These are phyloP conservation scores for Solanum hybrid DNA, from an alignment of 305 asterid genomes.

Conservation along the genomic window DNA sequence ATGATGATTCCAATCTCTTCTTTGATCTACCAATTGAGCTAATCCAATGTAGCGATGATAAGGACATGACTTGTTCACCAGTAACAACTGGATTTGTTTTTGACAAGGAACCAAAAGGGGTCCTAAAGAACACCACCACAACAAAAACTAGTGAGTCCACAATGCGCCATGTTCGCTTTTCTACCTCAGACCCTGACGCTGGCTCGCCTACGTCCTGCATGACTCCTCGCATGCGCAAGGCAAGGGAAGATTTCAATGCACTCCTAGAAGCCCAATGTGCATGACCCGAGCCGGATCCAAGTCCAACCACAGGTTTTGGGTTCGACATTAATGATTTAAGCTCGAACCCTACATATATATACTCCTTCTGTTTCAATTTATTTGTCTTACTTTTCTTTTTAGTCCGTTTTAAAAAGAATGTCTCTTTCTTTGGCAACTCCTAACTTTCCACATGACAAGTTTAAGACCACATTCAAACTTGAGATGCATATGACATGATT, in stretches of 20 bases:
- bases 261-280: constrained; percentile 62
- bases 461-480: not conserved
- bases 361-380: not conserved
- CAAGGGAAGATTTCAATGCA: constrained; percentile 53
- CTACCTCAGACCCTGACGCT: constrained; percentile 32
- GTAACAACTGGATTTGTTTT: constrained; percentile 60
- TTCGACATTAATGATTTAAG: not conserved
- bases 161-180: constrained; percentile 46
- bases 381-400: not conserved
- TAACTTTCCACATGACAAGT: not conserved
- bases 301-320: not conserved
- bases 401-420: not conserved
- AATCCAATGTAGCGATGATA: constrained; percentile 33
- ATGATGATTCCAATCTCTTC: constrained; percentile 38
- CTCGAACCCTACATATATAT: not conserved
- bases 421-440: not conserved
- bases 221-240: constrained; percentile 41
- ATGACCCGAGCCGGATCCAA: constrained; percentile 2
- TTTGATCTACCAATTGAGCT: constrained; percentile 81
- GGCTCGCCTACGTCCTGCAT: constrained; percentile 28
- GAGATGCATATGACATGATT: not conserved
- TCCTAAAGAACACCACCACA: constrained; percentile 29
- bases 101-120: constrained; percentile 51
- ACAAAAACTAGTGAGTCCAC: constrained; percentile 7
- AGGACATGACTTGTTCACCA: constrained; percentile 43